Conservation (phyloP, 192 early-diverging fungal genomes). For the Gonapodya prolifera region DNA sequence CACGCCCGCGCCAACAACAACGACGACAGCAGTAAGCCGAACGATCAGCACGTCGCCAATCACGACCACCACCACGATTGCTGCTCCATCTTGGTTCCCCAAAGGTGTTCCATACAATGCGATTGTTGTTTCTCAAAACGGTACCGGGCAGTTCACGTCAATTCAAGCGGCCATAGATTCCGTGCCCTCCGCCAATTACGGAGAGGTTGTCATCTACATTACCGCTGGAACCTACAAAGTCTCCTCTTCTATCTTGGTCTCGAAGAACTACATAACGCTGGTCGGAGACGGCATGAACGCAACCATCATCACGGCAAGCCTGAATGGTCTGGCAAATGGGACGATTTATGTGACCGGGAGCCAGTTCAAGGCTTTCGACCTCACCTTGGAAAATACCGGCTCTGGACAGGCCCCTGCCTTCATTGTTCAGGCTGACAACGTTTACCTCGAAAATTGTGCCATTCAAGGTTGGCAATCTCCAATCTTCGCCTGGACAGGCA, state of each 20-base stretch:
- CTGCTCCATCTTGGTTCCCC: background rate
- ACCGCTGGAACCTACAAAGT: conserved; percentile 1
- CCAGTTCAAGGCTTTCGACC: conserved; percentile 8
- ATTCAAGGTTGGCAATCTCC: background rate
- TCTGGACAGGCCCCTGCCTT: background rate
- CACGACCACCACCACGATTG: background rate
- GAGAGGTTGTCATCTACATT: conserved; percentile 6
- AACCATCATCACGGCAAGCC: background rate
- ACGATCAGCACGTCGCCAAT: background rate
- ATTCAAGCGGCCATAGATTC: conserved; percentile 5
- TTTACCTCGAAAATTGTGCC: background rate
- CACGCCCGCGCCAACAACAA: background rate
- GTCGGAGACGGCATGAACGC: background rate
- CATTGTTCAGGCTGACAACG: background rate
- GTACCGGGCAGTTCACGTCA: conserved; percentile 2
- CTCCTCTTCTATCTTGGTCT: background rate
- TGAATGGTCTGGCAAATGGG: conserved; percentile 6
- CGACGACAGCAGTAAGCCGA: background rate
- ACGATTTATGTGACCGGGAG: conserved; percentile 4
- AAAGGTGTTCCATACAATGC: background rate
- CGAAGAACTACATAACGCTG: background rate
- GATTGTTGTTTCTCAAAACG: conserved; percentile 3
- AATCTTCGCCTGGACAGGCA: background rate
- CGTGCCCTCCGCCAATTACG: background rate
- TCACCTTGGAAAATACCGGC: conserved; percentile 9